Conservation (phyloP, 2,329 filamentous ascomycete genomes). For the Fusarium mangiferae region DNA sequence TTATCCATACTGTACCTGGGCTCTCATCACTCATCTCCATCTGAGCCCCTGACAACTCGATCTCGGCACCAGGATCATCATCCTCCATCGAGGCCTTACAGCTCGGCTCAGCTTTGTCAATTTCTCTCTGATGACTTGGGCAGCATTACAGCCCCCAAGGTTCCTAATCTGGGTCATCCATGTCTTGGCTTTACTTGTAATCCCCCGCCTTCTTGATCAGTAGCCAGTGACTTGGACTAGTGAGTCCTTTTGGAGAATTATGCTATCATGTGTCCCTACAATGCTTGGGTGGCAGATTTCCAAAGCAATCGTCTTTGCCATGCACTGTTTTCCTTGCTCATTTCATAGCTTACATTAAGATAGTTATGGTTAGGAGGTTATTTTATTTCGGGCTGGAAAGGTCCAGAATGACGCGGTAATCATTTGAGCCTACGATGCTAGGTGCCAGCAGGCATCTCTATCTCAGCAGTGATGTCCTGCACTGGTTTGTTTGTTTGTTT, state of each 20-base stretch:
- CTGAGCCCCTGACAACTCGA: background rate
- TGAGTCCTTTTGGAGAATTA: conserved; percentile 4
- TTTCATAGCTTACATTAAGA: background rate
- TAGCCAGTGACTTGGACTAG: background rate
- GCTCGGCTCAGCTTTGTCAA: conserved; percentile 5
- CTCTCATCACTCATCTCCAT: background rate
- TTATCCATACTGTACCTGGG: background rate
- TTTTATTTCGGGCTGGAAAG: background rate
- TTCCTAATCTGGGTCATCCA: background rate
- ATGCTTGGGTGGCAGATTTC: conserved; percentile 18
- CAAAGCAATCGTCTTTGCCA: background rate
- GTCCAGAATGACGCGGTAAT: background rate
- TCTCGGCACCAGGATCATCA: conserved; percentile 9
- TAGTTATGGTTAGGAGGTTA: background rate
- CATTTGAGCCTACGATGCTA: background rate
- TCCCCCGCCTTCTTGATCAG: background rate
- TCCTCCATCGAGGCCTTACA: conserved; percentile 22
- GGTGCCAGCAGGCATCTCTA: background rate
- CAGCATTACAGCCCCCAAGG: conserved; percentile 16
- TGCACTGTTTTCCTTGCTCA: conserved; percentile 17
- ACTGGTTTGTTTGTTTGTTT: background rate
- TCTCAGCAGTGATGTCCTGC: background rate
- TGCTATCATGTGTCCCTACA: conserved; percentile 22
- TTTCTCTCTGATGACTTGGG: conserved; percentile 12
- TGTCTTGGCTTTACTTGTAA: background rate